Evolutionary conservation across 306 rosid species (phyloP).

Genomic region (Castanopsis chinensis): DNA sequence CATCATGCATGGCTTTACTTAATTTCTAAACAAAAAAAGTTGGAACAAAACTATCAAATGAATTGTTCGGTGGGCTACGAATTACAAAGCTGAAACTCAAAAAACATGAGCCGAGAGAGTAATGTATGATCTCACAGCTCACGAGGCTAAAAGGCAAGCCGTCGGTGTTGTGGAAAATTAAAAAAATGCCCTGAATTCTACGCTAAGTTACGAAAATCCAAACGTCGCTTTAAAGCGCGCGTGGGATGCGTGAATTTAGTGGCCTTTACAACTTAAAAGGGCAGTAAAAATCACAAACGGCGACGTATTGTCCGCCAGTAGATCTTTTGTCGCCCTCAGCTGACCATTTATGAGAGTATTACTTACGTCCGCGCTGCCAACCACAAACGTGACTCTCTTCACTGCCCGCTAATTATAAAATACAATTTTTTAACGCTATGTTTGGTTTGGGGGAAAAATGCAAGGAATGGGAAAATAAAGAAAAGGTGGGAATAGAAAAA

Average conservation of each 20-base stretch:
- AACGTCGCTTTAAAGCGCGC: conserved; percentile 14
- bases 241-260: conserved; percentile 13
- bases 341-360: neutral
- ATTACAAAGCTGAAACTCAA: neutral
- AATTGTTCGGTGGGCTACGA: too few species aligned
- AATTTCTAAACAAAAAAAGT: too few species aligned
- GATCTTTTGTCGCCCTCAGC: conserved; percentile 39
- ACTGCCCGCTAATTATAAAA: too few species aligned
- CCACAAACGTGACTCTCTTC: neutral
- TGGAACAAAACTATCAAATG: too few species aligned
- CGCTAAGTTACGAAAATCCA: conserved; percentile 36
- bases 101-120: conserved; percentile 12
- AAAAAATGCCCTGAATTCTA: conserved; percentile 32
- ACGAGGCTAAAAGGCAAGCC: conserved; percentile 13
- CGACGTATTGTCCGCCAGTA: conserved; percentile 33
- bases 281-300: conserved; percentile 12
- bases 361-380: neutral
- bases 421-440: too few species aligned
- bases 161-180: conserved; percentile 40
- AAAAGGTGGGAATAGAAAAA: too few species aligned
- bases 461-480: too few species aligned
- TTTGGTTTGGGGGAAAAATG: too few species aligned
- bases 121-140: neutral
- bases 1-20: too few species aligned
- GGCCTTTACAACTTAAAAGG: too few species aligned